phyloP scores from a whole-genome alignment of 192 early-diverging fungal genomes.

The Chytriomyces sp. region DNA sequence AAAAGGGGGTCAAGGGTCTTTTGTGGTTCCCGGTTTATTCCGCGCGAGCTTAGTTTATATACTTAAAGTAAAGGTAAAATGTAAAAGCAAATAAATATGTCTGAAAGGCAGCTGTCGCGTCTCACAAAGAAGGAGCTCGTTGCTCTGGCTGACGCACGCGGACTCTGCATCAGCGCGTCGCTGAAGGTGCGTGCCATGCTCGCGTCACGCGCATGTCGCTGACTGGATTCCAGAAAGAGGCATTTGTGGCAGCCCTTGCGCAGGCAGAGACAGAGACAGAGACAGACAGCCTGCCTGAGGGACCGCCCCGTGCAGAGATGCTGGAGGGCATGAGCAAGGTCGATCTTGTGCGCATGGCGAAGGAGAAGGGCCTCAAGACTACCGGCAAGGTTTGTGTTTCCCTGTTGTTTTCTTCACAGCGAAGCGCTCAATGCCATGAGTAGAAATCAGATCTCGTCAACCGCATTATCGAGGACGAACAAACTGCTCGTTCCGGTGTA shows the following conservation, averaged over 20 bases:
- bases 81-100: slow-evolving; percentile 1
- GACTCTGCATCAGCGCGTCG: background rate
- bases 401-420: background rate
- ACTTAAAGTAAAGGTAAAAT: background rate
- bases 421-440: background rate
- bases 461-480: background rate
- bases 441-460: slow-evolving; percentile 18
- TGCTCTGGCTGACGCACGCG: background rate
- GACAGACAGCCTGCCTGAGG: background rate
- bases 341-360: slow-evolving; percentile 16
- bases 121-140: slow-evolving; percentile 13
- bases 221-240: slow-evolving; percentile 13
- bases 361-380: background rate
- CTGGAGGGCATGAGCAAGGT: slow-evolving; percentile 1
- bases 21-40: background rate
- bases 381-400: slow-evolving; percentile 5
- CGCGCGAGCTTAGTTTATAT: background rate
- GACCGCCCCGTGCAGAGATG: background rate
- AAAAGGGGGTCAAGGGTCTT: background rate
- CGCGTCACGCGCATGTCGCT: background rate
- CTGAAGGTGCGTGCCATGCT: background rate
- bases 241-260: background rate
- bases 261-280: background rate
- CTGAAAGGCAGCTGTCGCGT: slow-evolving; percentile 3
- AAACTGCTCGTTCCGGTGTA: background rate